A percentile compares a stretch with the other conserved stretches of the same genome.
phyloP scores from a whole-genome alignment of 139 green algal species.

The Auxenochlorella pyrenoidosa region DNA sequence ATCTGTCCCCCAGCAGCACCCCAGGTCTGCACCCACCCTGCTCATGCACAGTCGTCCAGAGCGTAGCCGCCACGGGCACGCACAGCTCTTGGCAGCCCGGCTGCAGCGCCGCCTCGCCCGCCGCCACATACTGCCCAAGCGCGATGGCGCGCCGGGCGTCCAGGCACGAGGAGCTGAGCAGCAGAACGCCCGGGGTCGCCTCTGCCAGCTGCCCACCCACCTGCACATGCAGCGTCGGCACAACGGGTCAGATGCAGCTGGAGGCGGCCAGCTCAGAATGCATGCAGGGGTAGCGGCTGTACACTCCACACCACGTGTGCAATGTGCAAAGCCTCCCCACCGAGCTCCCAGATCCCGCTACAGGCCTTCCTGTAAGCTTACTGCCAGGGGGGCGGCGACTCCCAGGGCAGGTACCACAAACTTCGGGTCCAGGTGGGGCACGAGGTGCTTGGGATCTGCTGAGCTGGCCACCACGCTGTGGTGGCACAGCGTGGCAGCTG shows the following conservation, averaged over 20 bases:
- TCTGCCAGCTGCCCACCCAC: conserved; percentile 34
- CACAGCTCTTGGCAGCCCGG: conserved; percentile 17
- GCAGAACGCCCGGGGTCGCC: conserved; percentile 35
- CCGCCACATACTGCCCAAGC: conserved; percentile 30
- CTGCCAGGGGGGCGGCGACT: background rate
- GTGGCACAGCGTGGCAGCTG: conserved; percentile 17
- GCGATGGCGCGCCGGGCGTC: background rate
- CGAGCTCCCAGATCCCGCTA: no score
- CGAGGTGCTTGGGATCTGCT: background rate
- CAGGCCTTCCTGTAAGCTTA: background rate
- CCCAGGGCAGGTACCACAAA: conserved; percentile 8
- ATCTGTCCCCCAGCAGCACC: background rate
- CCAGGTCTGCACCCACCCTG: background rate
- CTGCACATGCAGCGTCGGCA: background rate
- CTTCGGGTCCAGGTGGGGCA: conserved; percentile 1
- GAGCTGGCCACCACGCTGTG: conserved; percentile 15
- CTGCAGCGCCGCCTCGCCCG: background rate
- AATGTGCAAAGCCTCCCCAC: no score
- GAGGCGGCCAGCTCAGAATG: no score
- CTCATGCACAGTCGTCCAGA: conserved; percentile 39
- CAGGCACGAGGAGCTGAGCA: conserved; percentile 31
- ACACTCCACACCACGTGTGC: no score
- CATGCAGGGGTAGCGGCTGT: no score
- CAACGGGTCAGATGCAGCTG: no score
- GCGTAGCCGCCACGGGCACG: conserved; percentile 22